phyloP scores from a whole-genome alignment of 257 asterid genomes.

The Anisodus tanguticus region DNA sequence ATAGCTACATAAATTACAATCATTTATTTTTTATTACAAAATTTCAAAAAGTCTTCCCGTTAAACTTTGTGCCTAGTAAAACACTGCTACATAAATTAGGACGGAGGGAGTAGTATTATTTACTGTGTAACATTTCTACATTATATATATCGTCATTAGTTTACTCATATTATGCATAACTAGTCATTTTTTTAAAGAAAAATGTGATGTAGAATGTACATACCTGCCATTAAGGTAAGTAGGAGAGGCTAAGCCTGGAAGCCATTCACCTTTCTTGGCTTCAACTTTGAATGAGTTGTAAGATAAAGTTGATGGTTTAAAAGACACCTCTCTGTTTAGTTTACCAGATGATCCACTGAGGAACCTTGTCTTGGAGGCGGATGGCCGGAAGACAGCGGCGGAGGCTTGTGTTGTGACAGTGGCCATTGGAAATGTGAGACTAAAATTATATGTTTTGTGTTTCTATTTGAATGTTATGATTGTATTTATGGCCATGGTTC shows the following conservation, averaged over 20 bases:
- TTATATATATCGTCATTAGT: neutral
- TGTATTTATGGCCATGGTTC: constrained; percentile 57
- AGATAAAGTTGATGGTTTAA: constrained; percentile 44
- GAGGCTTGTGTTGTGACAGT: constrained; percentile 78
- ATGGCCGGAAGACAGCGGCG: constrained; percentile 71
- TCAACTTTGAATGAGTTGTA: constrained; percentile 64
- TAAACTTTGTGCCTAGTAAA: too few species aligned
- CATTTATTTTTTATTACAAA: too few species aligned
- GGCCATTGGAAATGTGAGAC: constrained; percentile 50
- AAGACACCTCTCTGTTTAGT: constrained; percentile 55
- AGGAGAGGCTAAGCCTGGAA: constrained; percentile 90
- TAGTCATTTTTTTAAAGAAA: neutral
- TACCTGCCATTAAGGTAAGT: constrained; percentile 86
- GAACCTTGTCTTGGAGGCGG: constrained; percentile 61
- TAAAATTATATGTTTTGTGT: constrained; percentile 32
- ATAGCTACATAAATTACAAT: too few species aligned
- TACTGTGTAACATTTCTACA: neutral
- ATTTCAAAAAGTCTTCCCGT: too few species aligned
- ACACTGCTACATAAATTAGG: too few species aligned
- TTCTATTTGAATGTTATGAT: constrained; percentile 29
- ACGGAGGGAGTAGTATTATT: too few species aligned
- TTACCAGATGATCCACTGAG: constrained; percentile 67
- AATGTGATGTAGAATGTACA: neutral
- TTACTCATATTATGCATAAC: neutral
- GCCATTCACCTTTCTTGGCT: constrained; percentile 98